Conservation (phyloP, 2,329 filamentous ascomycete genomes). For the Seiridium cupressi region DNA sequence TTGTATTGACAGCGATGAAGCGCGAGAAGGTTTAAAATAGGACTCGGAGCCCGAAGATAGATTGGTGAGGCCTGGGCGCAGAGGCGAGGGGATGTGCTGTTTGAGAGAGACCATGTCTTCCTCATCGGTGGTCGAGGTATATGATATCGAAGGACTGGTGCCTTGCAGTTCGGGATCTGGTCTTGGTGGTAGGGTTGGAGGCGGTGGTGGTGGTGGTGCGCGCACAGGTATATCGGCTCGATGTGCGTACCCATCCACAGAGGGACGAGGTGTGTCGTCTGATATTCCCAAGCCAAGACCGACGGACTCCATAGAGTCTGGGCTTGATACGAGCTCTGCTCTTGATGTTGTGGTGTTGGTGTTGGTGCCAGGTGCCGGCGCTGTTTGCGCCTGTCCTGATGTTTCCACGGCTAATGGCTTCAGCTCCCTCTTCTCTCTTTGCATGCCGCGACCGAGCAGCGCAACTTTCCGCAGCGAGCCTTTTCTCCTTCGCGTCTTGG, state of each 20-base stretch:
- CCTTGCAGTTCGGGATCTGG: slow-evolving; percentile 25
- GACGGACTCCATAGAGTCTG: neutral
- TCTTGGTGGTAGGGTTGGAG: neutral
- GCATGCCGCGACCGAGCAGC: slow-evolving; percentile 71
- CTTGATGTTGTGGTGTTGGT: neutral
- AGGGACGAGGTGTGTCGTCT: slow-evolving; percentile 43
- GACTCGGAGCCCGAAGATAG: slow-evolving; percentile 61
- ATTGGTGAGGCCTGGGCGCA: slow-evolving; percentile 37
- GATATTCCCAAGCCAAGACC: slow-evolving; percentile 46
- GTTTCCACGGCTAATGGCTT: slow-evolving; percentile 41
- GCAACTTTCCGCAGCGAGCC: slow-evolving; percentile 87
- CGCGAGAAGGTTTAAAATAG: slow-evolving; percentile 45
- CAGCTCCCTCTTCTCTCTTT: slow-evolving; percentile 56
- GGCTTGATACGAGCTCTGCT: neutral
- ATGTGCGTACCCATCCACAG: slow-evolving; percentile 44
- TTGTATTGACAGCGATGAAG: slow-evolving; percentile 31
- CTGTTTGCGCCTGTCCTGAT: slow-evolving; percentile 17
- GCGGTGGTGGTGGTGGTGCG: slow-evolving; percentile 11
- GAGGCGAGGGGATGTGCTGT: slow-evolving; percentile 39
- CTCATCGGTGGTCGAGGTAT: slow-evolving; percentile 79
- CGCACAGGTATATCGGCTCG: slow-evolving; percentile 27
- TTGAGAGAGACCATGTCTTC: slow-evolving; percentile 72
- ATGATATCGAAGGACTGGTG: slow-evolving; percentile 55
- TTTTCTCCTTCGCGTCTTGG: slow-evolving; percentile 67
- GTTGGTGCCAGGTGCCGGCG: slow-evolving; percentile 13